These are phyloP conservation scores for Pseudogymnoascus sp. DNA, from an alignment of 2,329 filamentous ascomycete genomes.

Conservation along the genomic window DNA sequence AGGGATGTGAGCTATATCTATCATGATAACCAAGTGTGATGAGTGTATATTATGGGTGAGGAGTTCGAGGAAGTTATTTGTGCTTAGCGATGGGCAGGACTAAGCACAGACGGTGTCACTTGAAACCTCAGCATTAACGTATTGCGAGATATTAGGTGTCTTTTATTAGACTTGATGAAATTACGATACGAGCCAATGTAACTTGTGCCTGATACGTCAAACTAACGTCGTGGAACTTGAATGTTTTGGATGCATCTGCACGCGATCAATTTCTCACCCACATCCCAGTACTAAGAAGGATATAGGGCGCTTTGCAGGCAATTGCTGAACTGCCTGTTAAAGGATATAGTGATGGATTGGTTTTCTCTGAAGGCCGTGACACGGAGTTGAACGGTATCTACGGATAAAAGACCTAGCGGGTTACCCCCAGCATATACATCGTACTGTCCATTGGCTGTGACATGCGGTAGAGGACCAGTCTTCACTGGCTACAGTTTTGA, in stretches of 20 bases:
- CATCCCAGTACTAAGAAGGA: neutral
- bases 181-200: neutral
- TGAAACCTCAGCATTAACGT: neutral
- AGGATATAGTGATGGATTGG: neutral
- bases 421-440: neutral
- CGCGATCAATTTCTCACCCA: neutral
- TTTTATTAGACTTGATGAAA: conserved; percentile 2
- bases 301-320: neutral
- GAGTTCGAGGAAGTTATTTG: neutral
- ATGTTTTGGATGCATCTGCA: neutral
- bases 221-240: neutral
- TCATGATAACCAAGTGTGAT: conserved; percentile 52
- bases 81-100: neutral
- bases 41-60: neutral
- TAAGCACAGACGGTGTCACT: neutral
- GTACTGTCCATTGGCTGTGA: neutral
- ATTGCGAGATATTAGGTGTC: neutral
- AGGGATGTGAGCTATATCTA: conserved; percentile 91
- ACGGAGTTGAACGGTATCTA: neutral
- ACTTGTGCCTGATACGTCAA: neutral
- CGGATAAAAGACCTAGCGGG: neutral
- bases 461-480: neutral
- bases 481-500: neutral
- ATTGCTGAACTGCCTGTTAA: neutral
- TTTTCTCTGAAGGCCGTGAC: neutral